Base-by-base conservation (phyloP, 495 filamentous ascomycete genomes). In the Penicillium riverlandense region DNA sequence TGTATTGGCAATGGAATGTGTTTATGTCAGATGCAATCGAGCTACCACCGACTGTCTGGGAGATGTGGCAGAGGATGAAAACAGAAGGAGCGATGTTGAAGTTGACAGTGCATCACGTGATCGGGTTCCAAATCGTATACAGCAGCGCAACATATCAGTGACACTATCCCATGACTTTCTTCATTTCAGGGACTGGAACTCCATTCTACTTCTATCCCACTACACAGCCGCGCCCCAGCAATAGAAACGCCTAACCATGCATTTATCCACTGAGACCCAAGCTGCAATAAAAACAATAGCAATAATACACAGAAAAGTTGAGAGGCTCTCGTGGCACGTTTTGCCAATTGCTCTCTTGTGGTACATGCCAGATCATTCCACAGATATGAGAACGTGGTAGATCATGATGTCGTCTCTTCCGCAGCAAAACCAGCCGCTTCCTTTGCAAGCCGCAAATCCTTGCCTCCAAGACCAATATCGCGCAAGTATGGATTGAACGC, bases 401-500 rank as follows among this genome's bases (percentile, higher is more conserved):
- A 38, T 59, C 50, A 59, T 54, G 37, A 48, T 13, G 45, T 42
- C 11, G 36, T 29, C 31, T 49, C 53, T 40, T 69, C 58, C 27
- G 44, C 56, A 9, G 52, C 50, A 7, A 62, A 12, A 14, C 68
- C 74, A 29, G 77, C 78, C 5, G 79, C 80, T 47, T 86, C 79
- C 55, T 69, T 82, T 32, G 86, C 88, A 38, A 80, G 54, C 48
- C 79, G 70, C 57, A 95, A 72, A 44, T 94, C 88, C 38, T 67
- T 73, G 40, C 72, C 63, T 31, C 67, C 78, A 43, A 94, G 57
- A 37, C 80, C 77, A 47, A 91, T 63, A 40, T 83, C 78, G 11
- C 70, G 65, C 34, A 79, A 70, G 63, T 85, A 94, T 48, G 77
- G 76, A 28, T 75, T 83, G 70, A 92, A 96, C 6, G 73, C 77